These are phyloP conservation scores for Trichosporon sp. DNA, from an alignment of 1,284 basidiomycete species.

Conservation along the genomic window DNA sequence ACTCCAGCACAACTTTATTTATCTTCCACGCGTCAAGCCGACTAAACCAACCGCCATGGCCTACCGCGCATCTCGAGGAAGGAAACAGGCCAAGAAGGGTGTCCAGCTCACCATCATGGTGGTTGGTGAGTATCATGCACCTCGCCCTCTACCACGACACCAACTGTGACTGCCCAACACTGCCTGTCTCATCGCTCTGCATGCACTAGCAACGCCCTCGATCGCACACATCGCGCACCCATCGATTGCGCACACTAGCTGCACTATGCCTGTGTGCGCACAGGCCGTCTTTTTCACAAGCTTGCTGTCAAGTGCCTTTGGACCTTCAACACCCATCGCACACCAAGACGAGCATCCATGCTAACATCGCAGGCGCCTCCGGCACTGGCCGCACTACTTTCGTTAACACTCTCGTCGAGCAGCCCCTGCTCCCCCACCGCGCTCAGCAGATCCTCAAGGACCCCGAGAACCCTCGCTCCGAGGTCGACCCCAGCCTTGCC, in stretches of 20 bases:
- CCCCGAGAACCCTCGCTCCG: slow-evolving; percentile 63
- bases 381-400: slow-evolving; percentile 96
- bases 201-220: neutral
- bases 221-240: neutral
- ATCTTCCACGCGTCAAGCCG: slow-evolving; percentile 10
- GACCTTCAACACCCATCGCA: neutral
- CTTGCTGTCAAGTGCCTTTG: neutral
- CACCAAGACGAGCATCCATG: neutral
- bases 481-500: slow-evolving; percentile 59
- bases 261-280: neutral
- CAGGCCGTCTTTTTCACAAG: neutral
- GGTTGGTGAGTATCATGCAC: slow-evolving; percentile 58
- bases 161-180: too few relatives aligned
- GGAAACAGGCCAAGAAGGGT: slow-evolving; percentile 93
- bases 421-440: slow-evolving; percentile 65
- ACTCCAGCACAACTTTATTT: neutral
- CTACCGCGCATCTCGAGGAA: slow-evolving; percentile 69
- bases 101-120: slow-evolving; percentile 95
- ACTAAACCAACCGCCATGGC: slow-evolving; percentile 34
- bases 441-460: slow-evolving; percentile 42
- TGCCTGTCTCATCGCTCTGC: neutral
- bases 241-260: neutral
- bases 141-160: neutral
- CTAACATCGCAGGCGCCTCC: slow-evolving; percentile 62
- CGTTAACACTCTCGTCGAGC: slow-evolving; percentile 96